Evolutionary conservation across 352 stramenopile genomes (phyloP).

Genomic region (Phytophthora macrochlamydospora): DNA sequence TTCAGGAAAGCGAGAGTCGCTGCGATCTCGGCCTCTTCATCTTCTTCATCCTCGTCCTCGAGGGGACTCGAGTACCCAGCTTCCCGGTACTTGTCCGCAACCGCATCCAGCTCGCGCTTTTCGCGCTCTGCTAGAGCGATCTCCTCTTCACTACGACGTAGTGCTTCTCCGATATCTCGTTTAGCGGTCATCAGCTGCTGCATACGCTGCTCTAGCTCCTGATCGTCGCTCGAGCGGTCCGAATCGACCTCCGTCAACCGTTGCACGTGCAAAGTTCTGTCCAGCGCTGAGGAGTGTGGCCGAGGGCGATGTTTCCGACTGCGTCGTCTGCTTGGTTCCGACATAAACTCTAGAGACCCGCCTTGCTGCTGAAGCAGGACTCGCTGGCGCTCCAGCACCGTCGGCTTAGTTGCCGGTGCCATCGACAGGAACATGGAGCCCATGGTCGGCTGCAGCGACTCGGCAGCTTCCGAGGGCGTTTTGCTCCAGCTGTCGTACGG

Average conservation of each 20-base stretch:
- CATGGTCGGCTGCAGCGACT: slow-evolving; percentile 29
- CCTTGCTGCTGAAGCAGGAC: slow-evolving; percentile 17
- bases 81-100: slow-evolving; percentile 39
- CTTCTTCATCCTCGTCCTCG: slow-evolving; percentile 29
- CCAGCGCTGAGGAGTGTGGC: slow-evolving; percentile 26
- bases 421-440: slow-evolving; percentile 39
- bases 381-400: slow-evolving; percentile 32
- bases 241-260: slow-evolving; percentile 27
- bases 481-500: slow-evolving; percentile 25
- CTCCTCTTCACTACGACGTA: slow-evolving; percentile 45
- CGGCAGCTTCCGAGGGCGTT: slow-evolving; percentile 16
- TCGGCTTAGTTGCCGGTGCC: slow-evolving; percentile 19
- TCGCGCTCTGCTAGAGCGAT: slow-evolving; percentile 30
- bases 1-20: slow-evolving; percentile 31
- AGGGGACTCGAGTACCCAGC: slow-evolving; percentile 30
- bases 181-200: slow-evolving; percentile 42
- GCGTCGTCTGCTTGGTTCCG: slow-evolving; percentile 14
- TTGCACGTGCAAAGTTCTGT: slow-evolving; percentile 30
- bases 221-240: slow-evolving; percentile 39
- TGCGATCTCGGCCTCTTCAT: slow-evolving; percentile 33
- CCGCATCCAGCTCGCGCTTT: slow-evolving; percentile 39
- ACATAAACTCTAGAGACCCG: slow-evolving; percentile 5
- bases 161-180: slow-evolving; percentile 37
- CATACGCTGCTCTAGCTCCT: slow-evolving; percentile 50
- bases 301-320: slow-evolving; percentile 20